Conservation (phyloP, 2,329 filamentous ascomycete genomes). For the Colletotrichum lini region DNA sequence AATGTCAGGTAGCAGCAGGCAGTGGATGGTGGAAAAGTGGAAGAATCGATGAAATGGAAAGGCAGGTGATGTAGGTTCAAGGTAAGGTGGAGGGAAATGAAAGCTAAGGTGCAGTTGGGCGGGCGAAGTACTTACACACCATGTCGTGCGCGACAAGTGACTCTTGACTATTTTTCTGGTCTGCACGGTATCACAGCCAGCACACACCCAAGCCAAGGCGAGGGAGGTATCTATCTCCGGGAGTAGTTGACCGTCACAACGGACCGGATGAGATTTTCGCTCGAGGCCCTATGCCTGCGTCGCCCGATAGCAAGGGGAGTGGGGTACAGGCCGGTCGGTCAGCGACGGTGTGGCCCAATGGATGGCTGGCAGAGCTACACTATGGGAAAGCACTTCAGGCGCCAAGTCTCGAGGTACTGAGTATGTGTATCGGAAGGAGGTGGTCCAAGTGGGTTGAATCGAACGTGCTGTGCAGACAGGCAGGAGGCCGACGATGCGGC, state of each 20-base stretch:
- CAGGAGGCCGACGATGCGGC: slow-evolving; percentile 11
- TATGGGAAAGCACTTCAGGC: slow-evolving; percentile 23
- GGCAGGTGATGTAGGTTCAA: slow-evolving; percentile 9
- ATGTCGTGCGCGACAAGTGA: slow-evolving; percentile 21
- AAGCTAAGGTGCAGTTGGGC: not conserved
- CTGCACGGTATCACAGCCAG: not conserved
- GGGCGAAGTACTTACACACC: slow-evolving; percentile 41
- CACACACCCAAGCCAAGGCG: not conserved
- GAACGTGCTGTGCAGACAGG: slow-evolving; percentile 10
- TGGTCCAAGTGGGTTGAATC: slow-evolving; percentile 29
- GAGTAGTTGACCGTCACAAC: slow-evolving; percentile 19
- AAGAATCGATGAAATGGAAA: slow-evolving; percentile 7
- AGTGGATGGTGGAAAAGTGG: slow-evolving; percentile 22
- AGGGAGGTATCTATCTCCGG: not conserved
- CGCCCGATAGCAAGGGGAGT: slow-evolving; percentile 32
- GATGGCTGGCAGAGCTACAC: not conserved
- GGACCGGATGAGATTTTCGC: slow-evolving; percentile 23
- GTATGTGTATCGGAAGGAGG: slow-evolving; percentile 34
- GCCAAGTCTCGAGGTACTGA: slow-evolving; percentile 39
- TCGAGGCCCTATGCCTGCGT: slow-evolving; percentile 31
- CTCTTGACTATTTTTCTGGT: not conserved
- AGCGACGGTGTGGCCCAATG: slow-evolving; percentile 36
- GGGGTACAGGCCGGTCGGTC: slow-evolving; percentile 35
- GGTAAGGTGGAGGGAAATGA: slow-evolving; percentile 10
- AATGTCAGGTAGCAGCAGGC: slow-evolving; percentile 7